These are phyloP conservation scores for Fonsecaea nubica DNA, from an alignment of 2,329 filamentous ascomycete genomes.

Conservation along the genomic window DNA sequence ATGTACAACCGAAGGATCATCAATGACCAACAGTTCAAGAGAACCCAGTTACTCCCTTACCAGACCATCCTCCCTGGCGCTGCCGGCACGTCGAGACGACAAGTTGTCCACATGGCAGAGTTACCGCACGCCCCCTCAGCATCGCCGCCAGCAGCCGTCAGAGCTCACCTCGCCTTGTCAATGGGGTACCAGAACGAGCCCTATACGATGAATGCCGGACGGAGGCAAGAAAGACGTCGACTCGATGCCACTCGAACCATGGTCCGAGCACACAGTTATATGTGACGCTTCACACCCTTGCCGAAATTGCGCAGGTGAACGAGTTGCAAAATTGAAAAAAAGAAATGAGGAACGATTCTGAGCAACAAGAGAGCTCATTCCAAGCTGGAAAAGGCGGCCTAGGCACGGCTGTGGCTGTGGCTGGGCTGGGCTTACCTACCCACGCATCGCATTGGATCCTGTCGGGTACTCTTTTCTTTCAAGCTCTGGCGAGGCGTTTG, in stretches of 20 bases:
- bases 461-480: neutral
- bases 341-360: neutral
- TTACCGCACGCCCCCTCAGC: slow-evolving; percentile 34
- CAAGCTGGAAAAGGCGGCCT: neutral
- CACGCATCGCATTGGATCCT: neutral
- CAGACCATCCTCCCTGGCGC: slow-evolving; percentile 38
- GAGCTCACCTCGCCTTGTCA: slow-evolving; percentile 31
- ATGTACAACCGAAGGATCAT: slow-evolving; percentile 53
- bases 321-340: neutral
- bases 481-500: neutral
- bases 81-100: slow-evolving; percentile 21
- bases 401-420: neutral
- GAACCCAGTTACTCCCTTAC: slow-evolving; percentile 50
- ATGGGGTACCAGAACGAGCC: slow-evolving; percentile 35
- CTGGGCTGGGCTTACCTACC: neutral
- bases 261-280: slow-evolving; percentile 33
- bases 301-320: neutral
- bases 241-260: slow-evolving; percentile 37
- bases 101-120: slow-evolving; percentile 15
- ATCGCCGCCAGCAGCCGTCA: slow-evolving; percentile 25
- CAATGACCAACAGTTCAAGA: slow-evolving; percentile 52
- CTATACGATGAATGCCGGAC: slow-evolving; percentile 36
- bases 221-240: slow-evolving; percentile 38
- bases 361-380: neutral
- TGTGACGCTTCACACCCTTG: slow-evolving; percentile 18